Conservation (phyloP, 2,329 filamentous ascomycete genomes). For the Fusarium sp. region DNA sequence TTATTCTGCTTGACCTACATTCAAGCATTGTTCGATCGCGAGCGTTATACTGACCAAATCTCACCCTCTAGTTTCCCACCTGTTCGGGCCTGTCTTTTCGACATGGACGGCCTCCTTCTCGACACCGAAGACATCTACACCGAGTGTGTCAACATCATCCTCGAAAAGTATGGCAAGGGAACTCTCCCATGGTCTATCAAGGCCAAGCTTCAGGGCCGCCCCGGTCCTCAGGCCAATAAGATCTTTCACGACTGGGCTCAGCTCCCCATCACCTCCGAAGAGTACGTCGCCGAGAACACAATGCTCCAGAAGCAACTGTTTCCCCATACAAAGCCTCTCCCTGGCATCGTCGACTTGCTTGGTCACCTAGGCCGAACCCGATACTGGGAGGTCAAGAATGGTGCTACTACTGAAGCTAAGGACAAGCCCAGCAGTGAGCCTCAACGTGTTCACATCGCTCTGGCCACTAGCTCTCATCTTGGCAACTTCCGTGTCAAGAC, state of each 20-base stretch:
- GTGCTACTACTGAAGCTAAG: slow-evolving; percentile 34
- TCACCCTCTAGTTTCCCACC: slow-evolving; percentile 72
- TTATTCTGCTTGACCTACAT: background rate
- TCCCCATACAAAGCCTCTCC: slow-evolving; percentile 77
- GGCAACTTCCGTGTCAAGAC: slow-evolving; percentile 84
- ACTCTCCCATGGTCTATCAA: slow-evolving; percentile 93
- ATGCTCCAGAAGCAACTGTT: slow-evolving; percentile 78
- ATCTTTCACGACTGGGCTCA: slow-evolving; percentile 82
- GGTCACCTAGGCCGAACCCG: slow-evolving; percentile 63
- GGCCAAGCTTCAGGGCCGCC: slow-evolving; percentile 77
- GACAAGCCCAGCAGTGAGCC: slow-evolving; percentile 31
- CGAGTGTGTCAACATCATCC: slow-evolving; percentile 80
- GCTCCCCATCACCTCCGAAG: slow-evolving; percentile 77
- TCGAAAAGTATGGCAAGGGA: slow-evolving; percentile 78
- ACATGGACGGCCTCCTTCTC: slow-evolving; percentile 97
- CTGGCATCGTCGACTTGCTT: slow-evolving; percentile 79
- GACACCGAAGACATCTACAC: slow-evolving; percentile 94
- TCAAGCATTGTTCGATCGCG: background rate
- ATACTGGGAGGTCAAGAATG: slow-evolving; percentile 56
- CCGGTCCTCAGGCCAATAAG: slow-evolving; percentile 61
- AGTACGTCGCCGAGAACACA: slow-evolving; percentile 70
- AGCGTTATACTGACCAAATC: slow-evolving; percentile 12
- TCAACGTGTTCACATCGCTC: slow-evolving; percentile 76
- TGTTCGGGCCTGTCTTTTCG: slow-evolving; percentile 92
- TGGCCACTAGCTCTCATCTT: slow-evolving; percentile 82